phyloP scores from a whole-genome alignment of 75 land plant genomes.

The Isoetes taiwanensis region DNA sequence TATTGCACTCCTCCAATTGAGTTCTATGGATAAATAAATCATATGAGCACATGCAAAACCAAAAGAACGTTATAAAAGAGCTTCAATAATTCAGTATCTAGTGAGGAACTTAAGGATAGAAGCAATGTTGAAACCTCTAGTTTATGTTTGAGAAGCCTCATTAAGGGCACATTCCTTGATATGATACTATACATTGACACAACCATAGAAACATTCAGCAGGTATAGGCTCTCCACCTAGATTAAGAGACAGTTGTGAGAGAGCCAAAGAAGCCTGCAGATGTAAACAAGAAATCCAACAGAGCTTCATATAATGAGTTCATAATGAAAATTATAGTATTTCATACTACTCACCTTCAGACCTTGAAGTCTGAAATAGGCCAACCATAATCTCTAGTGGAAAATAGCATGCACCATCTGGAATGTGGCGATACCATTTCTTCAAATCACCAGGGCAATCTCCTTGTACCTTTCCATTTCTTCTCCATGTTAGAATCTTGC shows the following conservation, averaged over 20 bases:
- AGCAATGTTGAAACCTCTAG: no score
- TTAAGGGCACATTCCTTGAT: no score
- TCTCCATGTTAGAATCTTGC: background rate
- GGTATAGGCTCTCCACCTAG: constrained; percentile 63
- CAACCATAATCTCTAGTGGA: constrained; percentile 90
- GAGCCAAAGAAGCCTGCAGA: constrained; percentile 34
- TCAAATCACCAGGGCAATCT: constrained; percentile 61
- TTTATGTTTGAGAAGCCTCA: no score
- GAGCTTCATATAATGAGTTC: no score
- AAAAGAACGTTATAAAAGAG: no score
- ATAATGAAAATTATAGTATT: no score
- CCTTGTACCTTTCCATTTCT: constrained; percentile 47
- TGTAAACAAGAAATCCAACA: background rate
- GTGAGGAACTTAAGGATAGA: no score
- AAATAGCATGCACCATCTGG: constrained; percentile 90
- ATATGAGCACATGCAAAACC: background rate
- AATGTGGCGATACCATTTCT: constrained; percentile 72
- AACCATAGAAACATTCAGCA: constrained; percentile 48
- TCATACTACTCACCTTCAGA: constrained; percentile 37
- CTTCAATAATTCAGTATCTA: no score
- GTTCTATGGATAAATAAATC: constrained; percentile 36
- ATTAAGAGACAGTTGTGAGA: constrained; percentile 45
- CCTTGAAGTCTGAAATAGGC: constrained; percentile 88
- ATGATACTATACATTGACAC: constrained; percentile 81
- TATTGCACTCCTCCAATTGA: constrained; percentile 58